phyloP scores from a whole-genome alignment of 2,329 filamentous ascomycete genomes.

The Phyllosticta ampelicida region DNA sequence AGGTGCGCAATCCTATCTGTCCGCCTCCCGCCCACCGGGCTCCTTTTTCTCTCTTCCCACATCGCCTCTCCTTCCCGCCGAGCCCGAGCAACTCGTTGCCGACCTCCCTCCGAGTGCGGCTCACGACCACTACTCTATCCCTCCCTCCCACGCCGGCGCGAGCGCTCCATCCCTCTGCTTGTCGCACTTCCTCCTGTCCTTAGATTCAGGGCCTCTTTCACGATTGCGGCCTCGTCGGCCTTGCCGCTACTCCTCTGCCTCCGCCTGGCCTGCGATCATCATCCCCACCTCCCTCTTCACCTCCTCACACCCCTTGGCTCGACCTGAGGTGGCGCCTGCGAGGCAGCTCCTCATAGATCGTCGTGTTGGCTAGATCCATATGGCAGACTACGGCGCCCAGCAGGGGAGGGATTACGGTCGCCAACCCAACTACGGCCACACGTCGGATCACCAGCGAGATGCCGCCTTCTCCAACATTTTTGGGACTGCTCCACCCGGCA shows the following conservation, averaged over 20 bases:
- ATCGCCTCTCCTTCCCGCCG: constrained; percentile 13
- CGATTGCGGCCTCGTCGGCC: constrained; percentile 6
- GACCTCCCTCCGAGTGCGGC: constrained; percentile 1
- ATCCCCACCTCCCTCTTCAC: neutral
- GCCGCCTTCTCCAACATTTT: constrained; percentile 96
- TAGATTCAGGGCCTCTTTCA: constrained; percentile 6
- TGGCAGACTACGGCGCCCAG: constrained; percentile 56
- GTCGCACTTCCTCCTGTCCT: constrained; percentile 1
- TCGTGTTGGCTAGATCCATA: constrained; percentile 20
- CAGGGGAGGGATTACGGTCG: constrained; percentile 49
- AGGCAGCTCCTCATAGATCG: constrained; percentile 8
- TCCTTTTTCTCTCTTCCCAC: constrained; percentile 3
- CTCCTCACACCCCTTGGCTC: neutral
- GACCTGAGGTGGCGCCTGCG: constrained; percentile 6
- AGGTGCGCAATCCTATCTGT: neutral
- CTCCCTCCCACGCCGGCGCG: neutral
- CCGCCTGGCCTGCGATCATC: neutral
- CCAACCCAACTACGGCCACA: constrained; percentile 41
- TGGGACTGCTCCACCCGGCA: constrained; percentile 72
- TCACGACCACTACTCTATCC: neutral
- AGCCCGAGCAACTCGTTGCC: constrained; percentile 14
- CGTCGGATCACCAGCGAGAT: constrained; percentile 62
- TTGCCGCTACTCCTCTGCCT: constrained; percentile 6
- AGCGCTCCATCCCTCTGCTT: neutral
- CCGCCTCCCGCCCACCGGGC: neutral